These are phyloP conservation scores for Coemansia sp. DNA, from an alignment of 192 early-diverging fungal genomes.

Conservation along the genomic window DNA sequence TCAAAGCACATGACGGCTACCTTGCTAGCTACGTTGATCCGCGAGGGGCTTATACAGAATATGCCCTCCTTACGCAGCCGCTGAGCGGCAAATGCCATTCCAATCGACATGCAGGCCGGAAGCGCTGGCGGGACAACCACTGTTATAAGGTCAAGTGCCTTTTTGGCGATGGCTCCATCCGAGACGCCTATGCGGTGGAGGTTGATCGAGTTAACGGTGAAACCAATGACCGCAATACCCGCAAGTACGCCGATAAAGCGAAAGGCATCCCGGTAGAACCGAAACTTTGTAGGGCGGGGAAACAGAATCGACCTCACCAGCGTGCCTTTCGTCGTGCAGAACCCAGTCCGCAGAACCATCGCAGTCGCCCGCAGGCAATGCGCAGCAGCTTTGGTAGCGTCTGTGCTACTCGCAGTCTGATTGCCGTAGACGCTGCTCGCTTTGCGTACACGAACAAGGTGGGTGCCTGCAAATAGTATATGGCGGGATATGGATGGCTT, in stretches of 20 bases:
- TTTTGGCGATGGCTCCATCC: conserved; percentile 67
- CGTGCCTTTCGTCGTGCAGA: conserved; percentile 94
- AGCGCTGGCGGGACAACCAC: conserved; percentile 95
- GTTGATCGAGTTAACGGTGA: conserved; percentile 77
- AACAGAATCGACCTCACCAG: conserved; percentile 93
- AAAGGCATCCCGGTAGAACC: conserved; percentile 94
- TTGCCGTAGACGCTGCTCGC: conserved; percentile 15
- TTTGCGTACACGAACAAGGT: conserved; percentile 72
- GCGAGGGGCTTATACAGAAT: conserved; percentile 90
- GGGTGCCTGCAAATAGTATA: conserved; percentile 91
- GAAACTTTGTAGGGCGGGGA: conserved; percentile 89
- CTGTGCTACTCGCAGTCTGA: background rate
- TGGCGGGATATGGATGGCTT: conserved; percentile 68
- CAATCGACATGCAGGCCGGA: conserved; percentile 95
- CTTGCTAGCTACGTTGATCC: conserved; percentile 95
- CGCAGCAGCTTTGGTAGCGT: background rate
- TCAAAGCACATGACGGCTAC: conserved; percentile 94
- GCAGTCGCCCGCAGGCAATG: conserved; percentile 57
- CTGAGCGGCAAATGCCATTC: conserved; percentile 88
- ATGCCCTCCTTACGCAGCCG: conserved; percentile 77
- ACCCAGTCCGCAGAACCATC: conserved; percentile 86
- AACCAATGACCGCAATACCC: conserved; percentile 77
- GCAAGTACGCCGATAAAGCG: conserved; percentile 88
- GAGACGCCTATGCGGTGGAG: conserved; percentile 78
- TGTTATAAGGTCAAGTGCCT: conserved; percentile 92